Conservation (phyloP, 169 alveolate genomes). For the Eimeria tenella region DNA sequence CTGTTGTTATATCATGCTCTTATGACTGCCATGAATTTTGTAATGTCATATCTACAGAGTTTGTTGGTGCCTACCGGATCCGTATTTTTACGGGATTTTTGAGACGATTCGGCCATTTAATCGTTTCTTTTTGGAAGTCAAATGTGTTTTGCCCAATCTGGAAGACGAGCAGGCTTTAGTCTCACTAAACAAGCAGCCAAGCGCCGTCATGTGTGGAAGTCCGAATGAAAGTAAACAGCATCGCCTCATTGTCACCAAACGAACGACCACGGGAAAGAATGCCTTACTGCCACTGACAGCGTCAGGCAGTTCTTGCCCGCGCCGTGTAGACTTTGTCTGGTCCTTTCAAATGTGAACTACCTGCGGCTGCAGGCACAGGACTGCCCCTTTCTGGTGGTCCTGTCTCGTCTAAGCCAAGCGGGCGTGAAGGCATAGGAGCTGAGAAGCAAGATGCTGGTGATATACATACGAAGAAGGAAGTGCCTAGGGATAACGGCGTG, state of each 20-base stretch:
- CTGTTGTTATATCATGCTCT: too few species aligned
- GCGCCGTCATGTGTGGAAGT: not conserved
- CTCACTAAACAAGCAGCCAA: not conserved
- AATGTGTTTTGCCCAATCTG: constrained; percentile 13
- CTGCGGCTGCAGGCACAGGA: not conserved
- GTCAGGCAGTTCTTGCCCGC: not conserved
- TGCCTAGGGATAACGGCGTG: constrained; percentile 6
- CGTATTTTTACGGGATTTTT: constrained; percentile 72
- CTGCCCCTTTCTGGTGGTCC: not conserved
- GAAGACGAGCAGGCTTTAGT: constrained; percentile 47
- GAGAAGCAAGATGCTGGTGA: not conserved
- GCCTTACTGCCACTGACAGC: not conserved
- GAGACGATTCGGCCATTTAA: constrained; percentile 46
- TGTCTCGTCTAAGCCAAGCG: not conserved
- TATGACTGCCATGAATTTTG: not conserved
- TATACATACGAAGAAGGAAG: not conserved
- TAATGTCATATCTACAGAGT: constrained; percentile 42
- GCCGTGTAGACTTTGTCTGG: not conserved
- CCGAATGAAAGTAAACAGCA: not conserved
- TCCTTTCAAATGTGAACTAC: not conserved
- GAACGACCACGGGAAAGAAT: not conserved
- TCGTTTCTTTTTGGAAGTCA: constrained; percentile 45
- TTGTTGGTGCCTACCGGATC: constrained; percentile 77
- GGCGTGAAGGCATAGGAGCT: not conserved
- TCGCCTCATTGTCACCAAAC: not conserved